Evolutionary conservation across 768 basidiomycete genomes (phyloP), one percentile per base, ranked within the genome.

Genomic region (Mycena galopus): DNA sequence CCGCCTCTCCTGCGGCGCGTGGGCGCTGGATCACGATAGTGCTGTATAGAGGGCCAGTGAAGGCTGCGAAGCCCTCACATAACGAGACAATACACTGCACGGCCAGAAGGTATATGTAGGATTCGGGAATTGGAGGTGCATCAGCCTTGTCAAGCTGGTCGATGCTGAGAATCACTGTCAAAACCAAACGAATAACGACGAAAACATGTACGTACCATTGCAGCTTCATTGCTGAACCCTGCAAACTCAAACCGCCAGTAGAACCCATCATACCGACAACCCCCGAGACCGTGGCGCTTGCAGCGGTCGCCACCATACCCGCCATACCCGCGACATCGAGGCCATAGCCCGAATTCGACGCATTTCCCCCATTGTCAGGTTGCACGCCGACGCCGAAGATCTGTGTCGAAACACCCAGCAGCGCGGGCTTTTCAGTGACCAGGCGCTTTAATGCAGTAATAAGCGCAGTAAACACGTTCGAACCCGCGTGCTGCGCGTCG

Each of bases 101-200:
- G 0, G 92, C 95, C 2, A 99, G 89, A 10, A 99, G 92, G 78
- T 97, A 97, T 73, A 97, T 89, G 79, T 99, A 98, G 4, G 94
- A 88, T 69, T 99, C 98, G 0, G 98, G 97, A 64, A 98, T 96
- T 0, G 91, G 87, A 0, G 98, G 98, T 0, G 96, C 91, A 76
- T 99, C 98, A 0, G 96, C 94, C 81, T 99, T 99, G 84, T 99
- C 97, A 16, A 98, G 90, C 81, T 99, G 98, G 79, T 99, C 97
- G 76, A 99, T 98, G 79, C 97, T 98, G 76, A 4, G 61, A 4
- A 62, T 62, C 55, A 67, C 47, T 44, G 67, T 70, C 39, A 75
- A 72, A 60, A 16, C 14, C 42, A 16, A 7, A 19, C 61, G 53
- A 42, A 37, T 27, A 0, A 42, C 25, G 44, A n/a, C 56, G 27